These are phyloP conservation scores for Saccharomycopsis capsularis DNA, from an alignment of 805 yeast genomes.

Conservation along the genomic window DNA sequence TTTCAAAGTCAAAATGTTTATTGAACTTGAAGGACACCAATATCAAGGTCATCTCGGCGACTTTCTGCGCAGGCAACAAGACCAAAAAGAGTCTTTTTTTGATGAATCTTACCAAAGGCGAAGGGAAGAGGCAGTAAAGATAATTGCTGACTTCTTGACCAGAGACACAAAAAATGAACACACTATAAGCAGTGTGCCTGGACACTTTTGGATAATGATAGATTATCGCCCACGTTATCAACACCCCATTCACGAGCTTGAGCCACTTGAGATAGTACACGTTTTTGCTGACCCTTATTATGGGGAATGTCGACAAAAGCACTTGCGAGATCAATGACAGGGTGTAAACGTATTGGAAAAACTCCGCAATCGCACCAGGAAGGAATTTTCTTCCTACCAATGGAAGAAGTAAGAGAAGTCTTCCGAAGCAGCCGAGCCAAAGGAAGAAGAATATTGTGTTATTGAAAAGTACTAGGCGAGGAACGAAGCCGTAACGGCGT, in stretches of 20 bases:
- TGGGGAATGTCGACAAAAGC: not conserved
- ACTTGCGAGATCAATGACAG: slow-evolving; percentile 9
- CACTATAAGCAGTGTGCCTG: slow-evolving; percentile 14
- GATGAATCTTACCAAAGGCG: not conserved
- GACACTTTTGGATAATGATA: slow-evolving; percentile 19
- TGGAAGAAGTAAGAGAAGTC: slow-evolving; percentile 50
- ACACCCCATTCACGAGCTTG: slow-evolving; percentile 9
- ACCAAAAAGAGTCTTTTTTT: slow-evolving; percentile 8
- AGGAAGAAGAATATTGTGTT: slow-evolving; percentile 32
- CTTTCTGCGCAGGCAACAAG: slow-evolving; percentile 18
- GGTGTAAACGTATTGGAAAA: slow-evolving; percentile 31
- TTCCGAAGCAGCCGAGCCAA: slow-evolving; percentile 41
- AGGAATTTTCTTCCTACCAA: slow-evolving; percentile 58
- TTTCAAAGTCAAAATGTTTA: not conserved
- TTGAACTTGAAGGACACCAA: slow-evolving; percentile 18
- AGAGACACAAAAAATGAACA: slow-evolving; percentile 16
- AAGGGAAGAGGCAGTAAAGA: slow-evolving; percentile 10
- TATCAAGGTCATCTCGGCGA: slow-evolving; percentile 15
- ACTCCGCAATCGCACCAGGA: slow-evolving; percentile 69
- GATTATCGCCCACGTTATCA: slow-evolving; percentile 17
- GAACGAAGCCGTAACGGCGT: slow-evolving; percentile 3
- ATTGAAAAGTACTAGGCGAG: slow-evolving; percentile 20
- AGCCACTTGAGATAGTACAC: slow-evolving; percentile 4
- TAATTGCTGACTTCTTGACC: slow-evolving; percentile 11
- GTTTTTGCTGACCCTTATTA: not conserved